Conservation (phyloP, 2,329 filamentous ascomycete genomes). For the Ophiostoma tasmaniense region DNA sequence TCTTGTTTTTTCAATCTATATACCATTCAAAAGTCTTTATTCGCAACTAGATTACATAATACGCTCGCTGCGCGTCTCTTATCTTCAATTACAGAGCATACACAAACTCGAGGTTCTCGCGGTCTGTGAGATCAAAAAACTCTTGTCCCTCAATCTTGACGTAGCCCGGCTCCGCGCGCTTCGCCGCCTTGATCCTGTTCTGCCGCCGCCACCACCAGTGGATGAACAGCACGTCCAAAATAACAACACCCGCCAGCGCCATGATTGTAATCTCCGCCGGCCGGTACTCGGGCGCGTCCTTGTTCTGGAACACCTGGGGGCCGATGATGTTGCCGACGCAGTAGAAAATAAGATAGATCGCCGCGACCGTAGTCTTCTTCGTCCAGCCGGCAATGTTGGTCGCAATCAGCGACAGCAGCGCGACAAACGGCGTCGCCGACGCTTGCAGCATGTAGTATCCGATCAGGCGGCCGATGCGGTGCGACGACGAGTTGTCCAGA, state of each 20-base stretch:
- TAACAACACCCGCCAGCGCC: constrained; percentile 31
- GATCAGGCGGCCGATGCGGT: constrained; percentile 49
- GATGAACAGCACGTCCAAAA: constrained; percentile 46
- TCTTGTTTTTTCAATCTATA: background rate
- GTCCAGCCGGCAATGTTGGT: constrained; percentile 52
- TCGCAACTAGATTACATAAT: constrained; percentile 38
- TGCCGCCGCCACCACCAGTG: constrained; percentile 51
- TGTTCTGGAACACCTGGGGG: constrained; percentile 48
- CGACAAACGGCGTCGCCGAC: constrained; percentile 53
- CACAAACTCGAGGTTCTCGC: constrained; percentile 56
- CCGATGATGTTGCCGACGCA: constrained; percentile 46
- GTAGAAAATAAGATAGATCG: constrained; percentile 44
- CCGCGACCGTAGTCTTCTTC: constrained; percentile 51
- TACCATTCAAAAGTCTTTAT: background rate
- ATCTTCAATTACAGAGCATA: constrained; percentile 44
- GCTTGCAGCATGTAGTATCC: constrained; percentile 60
- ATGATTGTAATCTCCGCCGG: constrained; percentile 57
- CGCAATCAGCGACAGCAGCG: constrained; percentile 53
- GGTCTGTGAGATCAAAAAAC: constrained; percentile 58
- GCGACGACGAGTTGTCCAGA: constrained; percentile 38
- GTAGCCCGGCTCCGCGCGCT: constrained; percentile 47
- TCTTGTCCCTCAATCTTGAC: constrained; percentile 57
- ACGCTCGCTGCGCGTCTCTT: background rate
- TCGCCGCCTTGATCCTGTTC: constrained; percentile 49
- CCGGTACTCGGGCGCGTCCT: constrained; percentile 51